phyloP scores from a whole-genome alignment of 331 rosid genomes.

The Dryas integrifolia region DNA sequence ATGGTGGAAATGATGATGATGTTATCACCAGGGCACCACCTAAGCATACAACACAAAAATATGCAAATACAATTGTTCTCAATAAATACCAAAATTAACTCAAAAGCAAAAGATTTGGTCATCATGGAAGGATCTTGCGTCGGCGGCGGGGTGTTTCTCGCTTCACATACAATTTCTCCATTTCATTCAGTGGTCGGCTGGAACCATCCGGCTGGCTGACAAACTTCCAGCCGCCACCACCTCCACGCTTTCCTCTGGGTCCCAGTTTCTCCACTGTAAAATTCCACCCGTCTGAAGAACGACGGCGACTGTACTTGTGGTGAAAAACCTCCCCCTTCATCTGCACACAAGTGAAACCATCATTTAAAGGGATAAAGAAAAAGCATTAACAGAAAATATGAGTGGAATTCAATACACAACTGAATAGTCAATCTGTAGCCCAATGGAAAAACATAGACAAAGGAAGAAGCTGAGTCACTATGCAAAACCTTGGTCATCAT shows the following conservation, averaged over 20 bases:
- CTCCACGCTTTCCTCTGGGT: slow-evolving; percentile 70
- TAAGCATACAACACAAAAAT: neutral
- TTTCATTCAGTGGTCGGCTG: slow-evolving; percentile 75
- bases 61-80: neutral
- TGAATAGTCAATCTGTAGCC: neutral
- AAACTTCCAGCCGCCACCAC: slow-evolving; percentile 91
- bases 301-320: slow-evolving; percentile 76
- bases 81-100: neutral
- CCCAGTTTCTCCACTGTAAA: slow-evolving; percentile 86
- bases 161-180: slow-evolving; percentile 80
- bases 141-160: slow-evolving; percentile 84
- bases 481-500: neutral
- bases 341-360: slow-evolving; percentile 42
- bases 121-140: slow-evolving; percentile 75
- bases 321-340: slow-evolving; percentile 82
- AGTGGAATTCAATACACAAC: neutral
- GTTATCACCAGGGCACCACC: neutral
- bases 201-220: slow-evolving; percentile 90
- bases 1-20: neutral
- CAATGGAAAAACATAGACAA: neutral
- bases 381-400: neutral
- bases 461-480: neutral
- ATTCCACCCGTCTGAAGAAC: slow-evolving; percentile 77
- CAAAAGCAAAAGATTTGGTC: neutral
- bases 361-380: slow-evolving; percentile 2